A percentile compares a stretch with the other conserved stretches of the same genome.
Evolutionary conservation across 2,329 filamentous ascomycete species (phyloP).

Genomic region (Trichoderma breve): DNA sequence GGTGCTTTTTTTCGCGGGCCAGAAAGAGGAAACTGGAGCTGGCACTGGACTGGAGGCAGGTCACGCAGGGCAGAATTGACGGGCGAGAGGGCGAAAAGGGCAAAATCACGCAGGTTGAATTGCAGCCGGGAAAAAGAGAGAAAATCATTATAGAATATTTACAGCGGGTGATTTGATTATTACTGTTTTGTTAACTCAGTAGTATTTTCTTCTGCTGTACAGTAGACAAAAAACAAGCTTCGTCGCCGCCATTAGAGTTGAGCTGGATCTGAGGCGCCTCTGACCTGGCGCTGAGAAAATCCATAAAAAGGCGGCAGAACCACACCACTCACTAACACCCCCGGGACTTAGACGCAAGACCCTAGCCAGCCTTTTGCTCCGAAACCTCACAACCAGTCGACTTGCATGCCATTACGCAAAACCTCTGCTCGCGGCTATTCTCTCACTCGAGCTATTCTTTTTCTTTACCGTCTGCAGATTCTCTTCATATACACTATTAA

Average conservation of each 20-base stretch:
- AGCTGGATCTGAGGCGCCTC: not conserved
- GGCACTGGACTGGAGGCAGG: not conserved
- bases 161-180: no score
- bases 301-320: constrained; percentile 16
- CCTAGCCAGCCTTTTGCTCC: constrained; percentile 17
- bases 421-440: not conserved
- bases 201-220: no score
- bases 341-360: constrained; percentile 12
- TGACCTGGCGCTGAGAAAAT: constrained; percentile 1
- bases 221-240: not conserved
- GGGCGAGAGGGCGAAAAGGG: not conserved
- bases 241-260: not conserved
- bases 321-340: constrained; percentile 18
- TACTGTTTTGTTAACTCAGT: no score
- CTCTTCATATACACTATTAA: not conserved
- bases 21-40: constrained; percentile 7
- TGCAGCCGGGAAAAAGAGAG: not conserved
- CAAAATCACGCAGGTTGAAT: not conserved
- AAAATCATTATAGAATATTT: no score
- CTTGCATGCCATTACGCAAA: not conserved
- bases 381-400: not conserved
- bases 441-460: not conserved
- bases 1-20: not conserved
- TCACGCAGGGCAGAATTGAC: constrained; percentile 5
- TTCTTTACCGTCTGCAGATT: not conserved